Conservation (phyloP, 148 eudicot genomes). For the Silene latifolia region DNA sequence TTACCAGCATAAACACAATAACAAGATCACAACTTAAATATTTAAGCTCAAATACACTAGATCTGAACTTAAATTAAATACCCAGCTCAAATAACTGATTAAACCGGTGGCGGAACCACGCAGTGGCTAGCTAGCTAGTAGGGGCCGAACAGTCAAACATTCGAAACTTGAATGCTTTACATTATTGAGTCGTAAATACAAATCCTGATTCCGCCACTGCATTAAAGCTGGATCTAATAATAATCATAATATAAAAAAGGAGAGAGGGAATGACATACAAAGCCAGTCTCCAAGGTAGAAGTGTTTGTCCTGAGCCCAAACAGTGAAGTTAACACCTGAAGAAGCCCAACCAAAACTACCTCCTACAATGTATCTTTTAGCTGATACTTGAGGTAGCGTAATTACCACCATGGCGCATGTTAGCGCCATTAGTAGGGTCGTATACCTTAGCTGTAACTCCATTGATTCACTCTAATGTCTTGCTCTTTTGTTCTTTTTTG, state of each 20-base stretch:
- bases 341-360: constrained; percentile 49
- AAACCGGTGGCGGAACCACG: no score
- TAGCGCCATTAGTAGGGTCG: constrained; percentile 19
- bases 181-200: no score
- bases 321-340: constrained; percentile 53
- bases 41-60: no score
- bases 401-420: constrained; percentile 27
- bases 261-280: constrained; percentile 40
- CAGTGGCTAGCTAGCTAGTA: no score
- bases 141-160: no score
- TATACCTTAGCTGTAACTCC: neutral
- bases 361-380: constrained; percentile 54
- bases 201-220: no score
- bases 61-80: no score
- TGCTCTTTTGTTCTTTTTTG: neutral
- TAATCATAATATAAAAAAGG: neutral
- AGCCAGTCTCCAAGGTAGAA: constrained; percentile 78
- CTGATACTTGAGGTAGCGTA: constrained; percentile 44
- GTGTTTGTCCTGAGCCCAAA: constrained; percentile 58
- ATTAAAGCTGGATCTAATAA: no score
- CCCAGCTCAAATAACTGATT: no score
- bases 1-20: no score
- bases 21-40: no score
- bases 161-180: no score
- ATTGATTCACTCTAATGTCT: neutral